phyloP scores from a whole-genome alignment of 257 asterid species.

The Ajuga chamaepitys region DNA sequence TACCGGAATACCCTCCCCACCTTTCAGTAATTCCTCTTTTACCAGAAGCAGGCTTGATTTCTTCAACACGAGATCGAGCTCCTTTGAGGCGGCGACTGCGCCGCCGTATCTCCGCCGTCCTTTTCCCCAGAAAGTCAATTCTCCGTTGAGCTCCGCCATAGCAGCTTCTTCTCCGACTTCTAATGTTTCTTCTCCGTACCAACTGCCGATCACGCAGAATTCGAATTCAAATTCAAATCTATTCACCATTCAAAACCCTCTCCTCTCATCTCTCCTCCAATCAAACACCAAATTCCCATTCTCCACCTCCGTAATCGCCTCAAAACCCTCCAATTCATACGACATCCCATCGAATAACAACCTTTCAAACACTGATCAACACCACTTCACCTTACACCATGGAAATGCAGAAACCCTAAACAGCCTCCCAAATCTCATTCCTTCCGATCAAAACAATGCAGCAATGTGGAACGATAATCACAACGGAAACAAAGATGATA shows the following conservation, averaged over 20 bases:
- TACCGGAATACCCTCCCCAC: conserved; percentile 89
- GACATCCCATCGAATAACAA: neutral
- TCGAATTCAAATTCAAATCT: conserved; percentile 25
- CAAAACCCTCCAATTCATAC: conserved; percentile 6
- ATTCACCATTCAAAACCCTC: conserved; percentile 35
- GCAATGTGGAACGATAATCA: conserved; percentile 9
- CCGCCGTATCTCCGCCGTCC: conserved; percentile 60
- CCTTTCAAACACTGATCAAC: conserved; percentile 11
- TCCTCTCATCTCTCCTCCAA: conserved; percentile 40
- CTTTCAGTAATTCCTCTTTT: conserved; percentile 41
- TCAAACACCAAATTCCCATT: conserved; percentile 29
- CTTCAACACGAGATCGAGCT: conserved; percentile 41
- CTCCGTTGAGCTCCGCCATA: conserved; percentile 19
- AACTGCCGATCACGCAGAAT: conserved; percentile 17
- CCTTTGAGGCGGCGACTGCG: conserved; percentile 19
- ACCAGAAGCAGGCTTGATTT: conserved; percentile 46
- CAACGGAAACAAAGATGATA: neutral
- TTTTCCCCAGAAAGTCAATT: conserved; percentile 48
- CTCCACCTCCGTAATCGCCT: neutral
- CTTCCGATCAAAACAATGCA: conserved; percentile 33
- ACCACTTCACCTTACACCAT: conserved; percentile 18
- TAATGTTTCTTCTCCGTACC: neutral
- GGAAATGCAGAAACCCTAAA: conserved; percentile 6
- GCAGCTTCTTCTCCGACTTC: neutral
- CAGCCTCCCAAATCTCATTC: conserved; percentile 39